phyloP scores from a whole-genome alignment of 208 protist genomes.

The Novymonas esmeraldas region DNA sequence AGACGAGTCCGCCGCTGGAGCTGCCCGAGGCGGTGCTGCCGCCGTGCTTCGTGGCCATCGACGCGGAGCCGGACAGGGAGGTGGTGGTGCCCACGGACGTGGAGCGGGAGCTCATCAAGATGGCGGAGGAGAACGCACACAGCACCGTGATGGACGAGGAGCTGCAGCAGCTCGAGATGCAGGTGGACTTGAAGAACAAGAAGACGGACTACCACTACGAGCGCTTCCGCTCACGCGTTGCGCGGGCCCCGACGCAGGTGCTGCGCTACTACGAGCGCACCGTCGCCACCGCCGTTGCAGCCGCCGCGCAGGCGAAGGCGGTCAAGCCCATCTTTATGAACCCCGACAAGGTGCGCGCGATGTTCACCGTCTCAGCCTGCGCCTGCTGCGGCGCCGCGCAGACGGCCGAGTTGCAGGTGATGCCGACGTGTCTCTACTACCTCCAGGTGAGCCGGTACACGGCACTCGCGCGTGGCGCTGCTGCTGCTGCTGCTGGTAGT shows the following conservation, averaged over 20 bases:
- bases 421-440: conserved; percentile 83
- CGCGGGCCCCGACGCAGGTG: conserved; percentile 70
- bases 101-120: conserved; percentile 64
- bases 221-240: conserved; percentile 69
- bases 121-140: conserved; percentile 54
- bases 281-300: not conserved
- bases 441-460: conserved; percentile 59
- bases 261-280: conserved; percentile 73
- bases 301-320: conserved; percentile 15
- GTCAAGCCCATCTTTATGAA: conserved; percentile 80
- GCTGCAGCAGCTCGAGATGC: conserved; percentile 64
- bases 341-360: conserved; percentile 48
- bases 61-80: conserved; percentile 61
- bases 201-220: conserved; percentile 77
- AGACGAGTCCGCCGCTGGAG: conserved; percentile 41
- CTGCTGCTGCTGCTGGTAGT: not conserved
- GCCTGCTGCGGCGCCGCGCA: conserved; percentile 59
- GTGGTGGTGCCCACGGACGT: conserved; percentile 61
- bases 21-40: conserved; percentile 60
- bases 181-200: conserved; percentile 74
- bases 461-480: conserved; percentile 8
- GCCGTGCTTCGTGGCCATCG: conserved; percentile 69
- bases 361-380: conserved; percentile 58
- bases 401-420: conserved; percentile 81
- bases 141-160: conserved; percentile 50